These are phyloP conservation scores for Solanum acaule DNA, from an alignment of 257 asterid species.

Conservation along the genomic window DNA sequence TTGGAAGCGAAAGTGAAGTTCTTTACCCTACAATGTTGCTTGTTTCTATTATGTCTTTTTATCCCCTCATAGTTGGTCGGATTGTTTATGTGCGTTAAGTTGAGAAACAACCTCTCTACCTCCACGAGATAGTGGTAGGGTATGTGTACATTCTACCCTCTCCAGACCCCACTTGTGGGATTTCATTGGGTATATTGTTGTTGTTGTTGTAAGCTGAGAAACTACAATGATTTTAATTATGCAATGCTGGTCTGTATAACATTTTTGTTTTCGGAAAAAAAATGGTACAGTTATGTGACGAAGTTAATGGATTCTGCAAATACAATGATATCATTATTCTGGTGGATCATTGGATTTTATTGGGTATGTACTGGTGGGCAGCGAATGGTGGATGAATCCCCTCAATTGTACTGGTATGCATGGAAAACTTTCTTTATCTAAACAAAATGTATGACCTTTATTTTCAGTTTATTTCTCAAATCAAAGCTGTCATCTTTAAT, in stretches of 20 bases:
- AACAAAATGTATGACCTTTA: neutral
- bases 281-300: neutral
- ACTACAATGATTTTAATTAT: neutral
- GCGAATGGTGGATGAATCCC: conserved; percentile 1
- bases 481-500: neutral
- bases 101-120: neutral
- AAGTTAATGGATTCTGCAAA: conserved; percentile 4
- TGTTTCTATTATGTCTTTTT: neutral
- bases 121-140: neutral
- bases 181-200: neutral
- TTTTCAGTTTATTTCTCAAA: neutral
- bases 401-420: conserved; percentile 6
- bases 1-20: neutral
- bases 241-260: neutral
- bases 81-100: neutral
- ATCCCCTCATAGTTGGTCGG: neutral
- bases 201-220: neutral
- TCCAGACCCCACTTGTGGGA: neutral
- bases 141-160: neutral
- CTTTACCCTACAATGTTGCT: neutral
- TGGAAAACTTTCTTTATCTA: neutral
- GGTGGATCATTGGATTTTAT: conserved; percentile 15
- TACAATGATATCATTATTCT: conserved; percentile 7
- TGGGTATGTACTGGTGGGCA: conserved; percentile 11
- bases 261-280: neutral